Evolutionary conservation across 495 filamentous ascomycete species (phyloP).

Genomic region (Entonaema liquescens): DNA sequence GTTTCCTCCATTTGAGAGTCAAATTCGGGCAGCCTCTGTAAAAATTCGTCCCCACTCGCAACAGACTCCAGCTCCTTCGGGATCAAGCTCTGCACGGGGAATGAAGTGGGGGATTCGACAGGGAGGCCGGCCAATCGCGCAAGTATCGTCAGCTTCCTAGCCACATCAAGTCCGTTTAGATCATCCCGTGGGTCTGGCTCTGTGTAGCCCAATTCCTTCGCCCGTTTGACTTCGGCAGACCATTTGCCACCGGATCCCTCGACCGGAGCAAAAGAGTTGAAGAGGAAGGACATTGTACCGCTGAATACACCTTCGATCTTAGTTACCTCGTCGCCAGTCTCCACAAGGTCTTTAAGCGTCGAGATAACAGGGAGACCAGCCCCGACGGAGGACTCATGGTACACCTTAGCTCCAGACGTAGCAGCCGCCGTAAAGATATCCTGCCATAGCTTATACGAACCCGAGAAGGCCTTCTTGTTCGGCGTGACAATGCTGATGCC

Average conservation of each 20-base stretch:
- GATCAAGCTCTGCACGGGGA: slow-evolving; percentile 92
- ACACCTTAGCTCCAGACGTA: slow-evolving; percentile 74
- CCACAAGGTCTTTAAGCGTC: slow-evolving; percentile 86
- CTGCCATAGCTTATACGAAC: slow-evolving; percentile 77
- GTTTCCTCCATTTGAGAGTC: slow-evolving; percentile 84
- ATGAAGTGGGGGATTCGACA: slow-evolving; percentile 78
- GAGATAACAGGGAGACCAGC: slow-evolving; percentile 92
- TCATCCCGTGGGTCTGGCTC: slow-evolving; percentile 97
- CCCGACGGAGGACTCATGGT: slow-evolving; percentile 93
- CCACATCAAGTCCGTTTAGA: slow-evolving; percentile 94
- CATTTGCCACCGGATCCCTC: slow-evolving; percentile 76
- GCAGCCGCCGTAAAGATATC: slow-evolving; percentile 76
- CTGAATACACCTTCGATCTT: slow-evolving; percentile 97
- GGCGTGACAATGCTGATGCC: slow-evolving; percentile 93
- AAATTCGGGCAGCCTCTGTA: slow-evolving; percentile 76
- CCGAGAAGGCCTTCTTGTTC: slow-evolving; percentile 97
- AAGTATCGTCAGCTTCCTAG: slow-evolving; percentile 94
- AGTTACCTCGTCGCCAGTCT: slow-evolving; percentile 86
- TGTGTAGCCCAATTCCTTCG: slow-evolving; percentile 94
- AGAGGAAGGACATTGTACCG: slow-evolving; percentile 94
- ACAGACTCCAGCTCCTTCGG: slow-evolving; percentile 81
- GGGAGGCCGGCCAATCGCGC: slow-evolving; percentile 81
- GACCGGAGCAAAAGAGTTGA: slow-evolving; percentile 89
- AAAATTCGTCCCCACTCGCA: slow-evolving; percentile 79
- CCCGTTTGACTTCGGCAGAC: slow-evolving; percentile 86